Conservation (phyloP, 2,329 filamentous ascomycete species). For the Xylariaceae sp. region DNA sequence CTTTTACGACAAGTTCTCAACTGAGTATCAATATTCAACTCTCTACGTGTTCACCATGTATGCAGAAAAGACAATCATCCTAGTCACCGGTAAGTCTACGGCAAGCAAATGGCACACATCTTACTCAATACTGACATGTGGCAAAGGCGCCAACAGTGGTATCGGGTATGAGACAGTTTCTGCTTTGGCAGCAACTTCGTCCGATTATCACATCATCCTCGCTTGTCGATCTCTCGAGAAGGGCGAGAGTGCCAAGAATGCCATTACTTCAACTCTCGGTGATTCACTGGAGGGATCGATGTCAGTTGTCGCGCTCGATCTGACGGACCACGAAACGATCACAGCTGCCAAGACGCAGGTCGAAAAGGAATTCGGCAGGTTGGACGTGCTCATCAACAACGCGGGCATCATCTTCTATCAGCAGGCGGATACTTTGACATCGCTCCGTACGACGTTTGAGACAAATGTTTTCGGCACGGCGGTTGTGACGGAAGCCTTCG, state of each 20-base stretch:
- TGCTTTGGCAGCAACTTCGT: not conserved
- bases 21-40: too few relatives aligned
- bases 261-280: not conserved
- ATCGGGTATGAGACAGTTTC: not conserved
- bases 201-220: not conserved
- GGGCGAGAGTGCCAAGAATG: not conserved
- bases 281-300: not conserved
- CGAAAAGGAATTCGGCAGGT: not conserved
- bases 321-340: not conserved
- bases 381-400: not conserved
- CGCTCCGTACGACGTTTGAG: not conserved
- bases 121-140: not conserved
- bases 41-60: not conserved
- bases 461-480: not conserved
- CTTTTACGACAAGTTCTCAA: too few relatives aligned
- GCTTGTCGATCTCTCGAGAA: not conserved
- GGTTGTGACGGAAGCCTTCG: not conserved
- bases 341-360: not conserved
- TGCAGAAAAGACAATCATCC: not conserved
- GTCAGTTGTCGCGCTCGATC: not conserved
- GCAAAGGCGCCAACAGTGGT: not conserved
- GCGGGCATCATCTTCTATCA: not conserved
- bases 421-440: not conserved
- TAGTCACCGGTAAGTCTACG: not conserved
- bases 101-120: not conserved